phyloP scores from a whole-genome alignment of 2,329 filamentous ascomycete genomes.

The Tolypocladium album region DNA sequence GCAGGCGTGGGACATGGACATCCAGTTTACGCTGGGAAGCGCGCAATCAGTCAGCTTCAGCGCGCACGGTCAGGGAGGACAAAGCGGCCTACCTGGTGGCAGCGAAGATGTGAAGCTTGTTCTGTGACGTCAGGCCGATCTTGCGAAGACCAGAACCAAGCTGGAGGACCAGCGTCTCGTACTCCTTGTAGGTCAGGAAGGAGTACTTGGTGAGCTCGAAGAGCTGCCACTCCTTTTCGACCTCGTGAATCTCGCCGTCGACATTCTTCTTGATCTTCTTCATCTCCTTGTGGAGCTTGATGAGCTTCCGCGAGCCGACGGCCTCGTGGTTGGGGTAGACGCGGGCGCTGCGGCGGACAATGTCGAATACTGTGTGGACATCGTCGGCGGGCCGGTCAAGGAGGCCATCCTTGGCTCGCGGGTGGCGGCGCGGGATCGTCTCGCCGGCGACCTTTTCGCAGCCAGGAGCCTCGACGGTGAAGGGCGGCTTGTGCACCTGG shows the following conservation, averaged over 20 bases:
- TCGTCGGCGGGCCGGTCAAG: constrained; percentile 54
- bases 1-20: constrained; percentile 67
- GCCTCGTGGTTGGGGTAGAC: constrained; percentile 53
- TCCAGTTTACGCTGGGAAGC: constrained; percentile 59
- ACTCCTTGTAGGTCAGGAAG: constrained; percentile 71
- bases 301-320: constrained; percentile 60
- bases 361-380: constrained; percentile 68
- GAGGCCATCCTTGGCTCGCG: constrained; percentile 59
- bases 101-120: constrained; percentile 73
- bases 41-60: neutral
- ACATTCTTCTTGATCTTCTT: constrained; percentile 87
- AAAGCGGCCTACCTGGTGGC: constrained; percentile 54
- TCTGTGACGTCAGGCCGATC: constrained; percentile 55
- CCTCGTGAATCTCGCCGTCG: constrained; percentile 66
- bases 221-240: constrained; percentile 86
- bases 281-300: constrained; percentile 70
- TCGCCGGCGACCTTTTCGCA: constrained; percentile 64
- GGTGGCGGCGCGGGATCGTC: constrained; percentile 71
- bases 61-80: neutral
- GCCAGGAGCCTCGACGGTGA: constrained; percentile 62
- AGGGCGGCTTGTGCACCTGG: constrained; percentile 60
- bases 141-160: constrained; percentile 65
- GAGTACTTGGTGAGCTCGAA: constrained; percentile 73
- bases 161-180: constrained; percentile 57
- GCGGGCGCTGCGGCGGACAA: constrained; percentile 58